phyloP scores from a whole-genome alignment of 2,329 filamentous ascomycete genomes.

The Epichloe uncinata region DNA sequence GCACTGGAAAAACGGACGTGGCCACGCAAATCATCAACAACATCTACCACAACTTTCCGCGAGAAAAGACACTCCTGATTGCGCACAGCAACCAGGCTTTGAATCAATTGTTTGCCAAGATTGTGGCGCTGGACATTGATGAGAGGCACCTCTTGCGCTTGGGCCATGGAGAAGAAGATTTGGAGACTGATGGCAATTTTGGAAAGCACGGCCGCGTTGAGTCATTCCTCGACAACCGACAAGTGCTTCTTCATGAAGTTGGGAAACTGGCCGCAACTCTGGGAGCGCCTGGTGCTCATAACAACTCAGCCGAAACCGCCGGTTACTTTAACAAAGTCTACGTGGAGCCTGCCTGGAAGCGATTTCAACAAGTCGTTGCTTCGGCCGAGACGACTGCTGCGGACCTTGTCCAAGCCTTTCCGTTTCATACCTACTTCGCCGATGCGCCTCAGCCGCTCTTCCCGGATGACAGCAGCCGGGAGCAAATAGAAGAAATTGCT shows the following conservation, averaged over 20 bases:
- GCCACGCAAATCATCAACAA: slow-evolving; percentile 98
- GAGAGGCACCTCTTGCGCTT: slow-evolving; percentile 83
- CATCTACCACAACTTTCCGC: slow-evolving; percentile 94
- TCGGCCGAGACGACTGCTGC: slow-evolving; percentile 41
- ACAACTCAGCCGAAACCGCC: slow-evolving; percentile 90
- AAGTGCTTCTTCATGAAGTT: slow-evolving; percentile 67
- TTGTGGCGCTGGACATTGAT: slow-evolving; percentile 90
- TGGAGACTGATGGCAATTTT: slow-evolving; percentile 75
- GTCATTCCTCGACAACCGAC: slow-evolving; percentile 82
- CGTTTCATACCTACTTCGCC: slow-evolving; percentile 78
- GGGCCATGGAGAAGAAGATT: slow-evolving; percentile 89
- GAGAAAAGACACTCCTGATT: slow-evolving; percentile 80
- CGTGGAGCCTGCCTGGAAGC: slow-evolving; percentile 75
- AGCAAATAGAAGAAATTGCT: slow-evolving; percentile 60
- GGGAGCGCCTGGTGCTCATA: slow-evolving; percentile 82
- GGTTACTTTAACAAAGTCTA: slow-evolving; percentile 95
- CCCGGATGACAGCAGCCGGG: slow-evolving; percentile 48
- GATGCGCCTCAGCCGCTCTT: slow-evolving; percentile 82
- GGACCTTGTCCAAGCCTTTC: slow-evolving; percentile 62
- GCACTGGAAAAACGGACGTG: slow-evolving; percentile 98
- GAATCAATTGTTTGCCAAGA: slow-evolving; percentile 96
- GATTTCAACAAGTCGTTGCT: slow-evolving; percentile 52
- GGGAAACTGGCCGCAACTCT: slow-evolving; percentile 75
- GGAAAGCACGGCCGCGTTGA: slow-evolving; percentile 93
- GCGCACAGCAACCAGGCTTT: slow-evolving; percentile 97